phyloP scores from a whole-genome alignment of 192 early-diverging fungal genomes.

The Podila minutissima region DNA sequence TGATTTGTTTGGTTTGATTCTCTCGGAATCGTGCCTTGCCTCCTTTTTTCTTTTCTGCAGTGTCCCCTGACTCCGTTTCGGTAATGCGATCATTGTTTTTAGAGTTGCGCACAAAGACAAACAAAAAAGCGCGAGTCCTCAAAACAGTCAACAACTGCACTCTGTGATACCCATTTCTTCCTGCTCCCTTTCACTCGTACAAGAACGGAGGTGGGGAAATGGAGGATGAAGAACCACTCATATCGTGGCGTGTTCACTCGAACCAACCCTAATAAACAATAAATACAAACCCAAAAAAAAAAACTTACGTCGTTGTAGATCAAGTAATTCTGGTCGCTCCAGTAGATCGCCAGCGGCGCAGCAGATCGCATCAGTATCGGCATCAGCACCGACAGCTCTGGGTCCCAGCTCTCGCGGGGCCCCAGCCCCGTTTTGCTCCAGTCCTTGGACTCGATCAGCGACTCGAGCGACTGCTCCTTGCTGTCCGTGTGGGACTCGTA shows the following conservation, averaged over 20 bases:
- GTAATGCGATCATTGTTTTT: background rate
- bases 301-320: slow-evolving; percentile 46
- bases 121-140: too few species aligned
- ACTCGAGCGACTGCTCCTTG: slow-evolving; percentile 19
- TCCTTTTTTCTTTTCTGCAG: background rate
- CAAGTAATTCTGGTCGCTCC: slow-evolving; percentile 19
- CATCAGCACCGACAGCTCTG: slow-evolving; percentile 10
- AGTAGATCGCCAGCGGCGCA: slow-evolving; percentile 29
- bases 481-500: background rate
- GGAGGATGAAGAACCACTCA: background rate
- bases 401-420: slow-evolving; percentile 28
- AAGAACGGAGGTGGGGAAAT: too few species aligned
- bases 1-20: too few species aligned
- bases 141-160: too few species aligned
- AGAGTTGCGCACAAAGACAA: too few species aligned
- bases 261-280: background rate
- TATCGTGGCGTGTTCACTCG: background rate
- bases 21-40: too few species aligned
- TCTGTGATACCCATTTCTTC: background rate
- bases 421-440: slow-evolving; percentile 50
- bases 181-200: background rate
- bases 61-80: background rate
- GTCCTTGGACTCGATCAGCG: slow-evolving; percentile 30
- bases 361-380: slow-evolving; percentile 12
- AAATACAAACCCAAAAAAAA: slow-evolving; percentile 1